These are phyloP conservation scores for Leishmania braziliensis DNA, from an alignment of 208 protist species.

Conservation along the genomic window DNA sequence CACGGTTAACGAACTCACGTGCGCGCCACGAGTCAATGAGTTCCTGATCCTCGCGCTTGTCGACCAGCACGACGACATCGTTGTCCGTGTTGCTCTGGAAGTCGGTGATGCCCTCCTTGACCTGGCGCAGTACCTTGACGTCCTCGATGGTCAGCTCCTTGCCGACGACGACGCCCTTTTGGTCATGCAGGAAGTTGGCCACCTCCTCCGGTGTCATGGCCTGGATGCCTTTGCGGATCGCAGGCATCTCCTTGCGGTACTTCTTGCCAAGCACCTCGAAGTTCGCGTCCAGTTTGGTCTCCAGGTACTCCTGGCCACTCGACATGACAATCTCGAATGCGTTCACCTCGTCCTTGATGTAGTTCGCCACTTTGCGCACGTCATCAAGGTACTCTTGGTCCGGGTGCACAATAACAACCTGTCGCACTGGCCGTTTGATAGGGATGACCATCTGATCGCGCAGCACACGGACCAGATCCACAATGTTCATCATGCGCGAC, in stretches of 20 bases:
- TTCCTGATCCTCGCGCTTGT: constrained; percentile 82
- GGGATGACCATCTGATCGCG: constrained; percentile 94
- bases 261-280: constrained; percentile 86
- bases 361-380: constrained; percentile 70
- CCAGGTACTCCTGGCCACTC: constrained; percentile 78
- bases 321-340: constrained; percentile 83
- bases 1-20: constrained; percentile 93
- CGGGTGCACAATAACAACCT: constrained; percentile 91
- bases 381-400: constrained; percentile 73
- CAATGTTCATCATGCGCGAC: constrained; percentile 89
- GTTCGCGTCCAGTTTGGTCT: constrained; percentile 90
- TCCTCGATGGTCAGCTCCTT: constrained; percentile 84
- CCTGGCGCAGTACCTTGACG: constrained; percentile 85
- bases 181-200: constrained; percentile 51
- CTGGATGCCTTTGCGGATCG: constrained; percentile 84
- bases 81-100: constrained; percentile 91
- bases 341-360: constrained; percentile 95
- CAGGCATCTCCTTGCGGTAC: constrained; percentile 83
- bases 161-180: constrained; percentile 51
- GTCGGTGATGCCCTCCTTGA: constrained; percentile 81
- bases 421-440: constrained; percentile 91
- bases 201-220: constrained; percentile 63
- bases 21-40: constrained; percentile 90
- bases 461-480: constrained; percentile 95
- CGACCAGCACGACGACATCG: constrained; percentile 90